Conservation (phyloP, 495 filamentous ascomycete genomes). For the Aspergillus kassunensis region DNA sequence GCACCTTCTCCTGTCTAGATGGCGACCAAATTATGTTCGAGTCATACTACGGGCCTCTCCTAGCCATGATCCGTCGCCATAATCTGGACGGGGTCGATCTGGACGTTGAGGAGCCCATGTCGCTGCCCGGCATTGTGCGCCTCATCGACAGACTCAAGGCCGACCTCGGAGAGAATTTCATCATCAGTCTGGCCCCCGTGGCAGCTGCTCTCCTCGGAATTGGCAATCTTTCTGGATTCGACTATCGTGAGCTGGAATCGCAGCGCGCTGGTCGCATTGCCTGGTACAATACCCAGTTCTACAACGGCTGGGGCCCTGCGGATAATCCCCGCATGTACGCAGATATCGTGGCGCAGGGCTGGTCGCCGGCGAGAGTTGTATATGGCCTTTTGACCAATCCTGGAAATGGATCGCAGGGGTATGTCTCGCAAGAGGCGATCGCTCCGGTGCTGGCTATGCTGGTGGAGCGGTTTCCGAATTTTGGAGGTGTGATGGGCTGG, state of each 20-base stretch:
- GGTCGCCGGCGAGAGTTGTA: slow-evolving; percentile 62
- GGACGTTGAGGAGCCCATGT: slow-evolving; percentile 80
- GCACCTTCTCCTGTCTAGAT: slow-evolving; percentile 66
- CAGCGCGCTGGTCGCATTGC: slow-evolving; percentile 60
- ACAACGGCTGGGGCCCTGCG: slow-evolving; percentile 72
- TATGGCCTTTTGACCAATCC: slow-evolving; percentile 70
- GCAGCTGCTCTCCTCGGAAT: slow-evolving; percentile 61
- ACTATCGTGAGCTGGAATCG: slow-evolving; percentile 62
- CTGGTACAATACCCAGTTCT: slow-evolving; percentile 87
- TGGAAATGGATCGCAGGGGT: slow-evolving; percentile 58
- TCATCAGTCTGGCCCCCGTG: slow-evolving; percentile 77
- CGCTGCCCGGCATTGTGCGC: slow-evolving; percentile 60
- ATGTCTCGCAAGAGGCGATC: slow-evolving; percentile 47
- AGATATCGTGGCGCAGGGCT: slow-evolving; percentile 58
- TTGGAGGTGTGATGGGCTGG: slow-evolving; percentile 85
- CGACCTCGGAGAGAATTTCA: slow-evolving; percentile 67
- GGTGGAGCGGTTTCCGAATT: slow-evolving; percentile 52
- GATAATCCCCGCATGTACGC: slow-evolving; percentile 58
- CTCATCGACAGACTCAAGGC: slow-evolving; percentile 66
- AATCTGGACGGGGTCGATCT: slow-evolving; percentile 71
- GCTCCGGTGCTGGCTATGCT: slow-evolving; percentile 41
- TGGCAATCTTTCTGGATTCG: slow-evolving; percentile 69
- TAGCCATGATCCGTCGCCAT: slow-evolving; percentile 52
- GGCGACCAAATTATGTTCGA: slow-evolving; percentile 55
- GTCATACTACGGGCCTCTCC: slow-evolving; percentile 61